phyloP scores from a whole-genome alignment of 495 filamentous ascomycete genomes.

The Penicillium manginii region DNA sequence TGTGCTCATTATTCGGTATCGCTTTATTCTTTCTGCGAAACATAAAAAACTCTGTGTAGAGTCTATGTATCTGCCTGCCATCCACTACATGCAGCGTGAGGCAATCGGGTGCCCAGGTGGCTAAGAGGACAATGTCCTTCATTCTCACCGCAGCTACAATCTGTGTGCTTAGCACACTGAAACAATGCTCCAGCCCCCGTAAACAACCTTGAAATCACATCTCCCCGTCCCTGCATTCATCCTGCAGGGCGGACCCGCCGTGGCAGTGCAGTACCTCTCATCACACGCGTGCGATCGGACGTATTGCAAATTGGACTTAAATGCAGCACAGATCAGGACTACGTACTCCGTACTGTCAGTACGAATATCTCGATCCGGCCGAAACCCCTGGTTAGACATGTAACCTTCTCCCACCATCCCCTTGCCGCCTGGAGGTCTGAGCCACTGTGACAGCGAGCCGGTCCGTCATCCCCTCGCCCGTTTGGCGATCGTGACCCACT shows the following conservation, averaged over 20 bases:
- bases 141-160: not conserved
- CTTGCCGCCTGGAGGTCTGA: conserved; percentile 22
- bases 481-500: conserved; percentile 29
- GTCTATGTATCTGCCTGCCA: not conserved
- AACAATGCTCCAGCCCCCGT: conserved; percentile 2
- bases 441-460: conserved; percentile 24
- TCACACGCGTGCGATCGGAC: conserved; percentile 12
- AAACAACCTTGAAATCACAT: conserved; percentile 7
- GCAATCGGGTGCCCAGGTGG: not conserved
- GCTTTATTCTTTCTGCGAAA: not conserved
- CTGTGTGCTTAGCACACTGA: conserved; percentile 7
- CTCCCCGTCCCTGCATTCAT: conserved; percentile 26
- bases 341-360: not conserved
- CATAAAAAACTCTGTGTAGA: not conserved
- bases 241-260: conserved; percentile 27
- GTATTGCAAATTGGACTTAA: conserved; percentile 10
- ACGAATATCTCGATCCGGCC: not conserved
- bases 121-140: not conserved
- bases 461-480: conserved; percentile 21
- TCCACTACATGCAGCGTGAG: not conserved
- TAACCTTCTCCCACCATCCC: conserved; percentile 11
- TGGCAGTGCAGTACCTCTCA: conserved; percentile 15
- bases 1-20: not conserved
- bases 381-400: conserved; percentile 15
- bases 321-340: not conserved